phyloP scores from a whole-genome alignment of 371 early-diverging fungal genomes.

The Apophysomyces elegans region DNA sequence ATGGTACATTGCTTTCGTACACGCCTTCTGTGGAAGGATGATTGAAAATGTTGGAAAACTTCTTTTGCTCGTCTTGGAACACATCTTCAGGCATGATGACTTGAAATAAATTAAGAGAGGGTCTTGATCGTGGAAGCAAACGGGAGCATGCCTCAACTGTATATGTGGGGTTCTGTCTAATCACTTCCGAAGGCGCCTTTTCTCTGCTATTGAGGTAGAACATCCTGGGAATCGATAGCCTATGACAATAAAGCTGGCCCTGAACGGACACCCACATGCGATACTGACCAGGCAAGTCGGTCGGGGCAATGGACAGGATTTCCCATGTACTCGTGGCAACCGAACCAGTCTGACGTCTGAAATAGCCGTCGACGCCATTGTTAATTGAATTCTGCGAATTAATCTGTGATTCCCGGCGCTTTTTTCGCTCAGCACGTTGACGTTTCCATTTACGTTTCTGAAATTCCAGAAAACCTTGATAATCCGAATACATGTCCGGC shows the following conservation, averaged over 20 bases:
- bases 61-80: slow-evolving; percentile 71
- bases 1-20: slow-evolving; percentile 88
- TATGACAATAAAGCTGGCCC: slow-evolving; percentile 68
- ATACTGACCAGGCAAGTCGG: slow-evolving; percentile 85
- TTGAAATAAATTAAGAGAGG: slow-evolving; percentile 72
- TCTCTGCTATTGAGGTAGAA: slow-evolving; percentile 86
- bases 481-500: slow-evolving; percentile 64
- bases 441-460: slow-evolving; percentile 78
- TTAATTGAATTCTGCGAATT: slow-evolving; percentile 8
- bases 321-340: slow-evolving; percentile 73
- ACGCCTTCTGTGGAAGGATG: slow-evolving; percentile 91
- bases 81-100: slow-evolving; percentile 79
- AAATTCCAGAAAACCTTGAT: slow-evolving; percentile 65
- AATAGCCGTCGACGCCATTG: slow-evolving; percentile 42
- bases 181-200: slow-evolving; percentile 43
- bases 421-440: slow-evolving; percentile 54
- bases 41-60: slow-evolving; percentile 79
- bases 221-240: slow-evolving; percentile 79
- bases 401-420: slow-evolving; percentile 36
- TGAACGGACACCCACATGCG: slow-evolving; percentile 83
- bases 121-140: slow-evolving; percentile 73
- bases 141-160: slow-evolving; percentile 40
- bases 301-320: slow-evolving; percentile 83
- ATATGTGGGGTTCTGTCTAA: slow-evolving; percentile 28
- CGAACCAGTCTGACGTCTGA: slow-evolving; percentile 63